Base-by-base conservation (phyloP, 768 basidiomycete genomes). In the Ephemerocybe angulata region DNA sequence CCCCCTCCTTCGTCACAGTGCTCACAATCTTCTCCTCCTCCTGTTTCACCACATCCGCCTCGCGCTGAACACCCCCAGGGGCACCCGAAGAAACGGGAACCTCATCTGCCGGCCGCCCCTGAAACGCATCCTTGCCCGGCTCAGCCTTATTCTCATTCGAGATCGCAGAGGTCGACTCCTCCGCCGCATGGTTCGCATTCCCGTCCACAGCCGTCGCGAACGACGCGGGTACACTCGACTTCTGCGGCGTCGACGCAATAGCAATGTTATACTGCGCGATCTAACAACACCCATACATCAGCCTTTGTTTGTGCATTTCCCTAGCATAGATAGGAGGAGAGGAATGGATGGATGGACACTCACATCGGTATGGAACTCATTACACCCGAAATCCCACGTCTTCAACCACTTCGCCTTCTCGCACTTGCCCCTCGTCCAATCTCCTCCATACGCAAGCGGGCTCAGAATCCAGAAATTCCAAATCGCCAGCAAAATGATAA, bases 381-480 rank as follows among this genome's bases (percentile, higher is more conserved):
- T 74, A 68, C 88, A 99, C 27, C 85, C 81, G 68, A 98, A 98
- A 71, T 99, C 97, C 97, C 97, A 99, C 4, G 87, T 89, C 74
- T 86, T 92, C 37, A 96, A 61, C 92, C 93, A 95, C 65, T 84
- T 86, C 1, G 92, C 85, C 37, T 73, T 79, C 50, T 78, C 67
- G 62, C 97, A 98, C 58, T 90, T 78, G 7, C 63, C 65, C 72
- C 79, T 90, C 30, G 96, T 98, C 97, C 96, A 98, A 0, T 82
- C 76, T 19, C 72, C 82, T 0, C 92, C 97, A 66, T 99, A 98
- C 0, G 81, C 75, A 42, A 98, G 67, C 1, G 96, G 88, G 60
- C 86, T 89, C 64, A 93, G 87, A 64, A 86, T 80, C 37, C 75
- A 71, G 71, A 86, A 98, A 58, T 86, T 85, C 84, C 86, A 91